A percentile compares a stretch with the other conserved stretches of the same genome.
phyloP scores from a whole-genome alignment of 768 basidiomycete genomes.

The Mycena venus region DNA sequence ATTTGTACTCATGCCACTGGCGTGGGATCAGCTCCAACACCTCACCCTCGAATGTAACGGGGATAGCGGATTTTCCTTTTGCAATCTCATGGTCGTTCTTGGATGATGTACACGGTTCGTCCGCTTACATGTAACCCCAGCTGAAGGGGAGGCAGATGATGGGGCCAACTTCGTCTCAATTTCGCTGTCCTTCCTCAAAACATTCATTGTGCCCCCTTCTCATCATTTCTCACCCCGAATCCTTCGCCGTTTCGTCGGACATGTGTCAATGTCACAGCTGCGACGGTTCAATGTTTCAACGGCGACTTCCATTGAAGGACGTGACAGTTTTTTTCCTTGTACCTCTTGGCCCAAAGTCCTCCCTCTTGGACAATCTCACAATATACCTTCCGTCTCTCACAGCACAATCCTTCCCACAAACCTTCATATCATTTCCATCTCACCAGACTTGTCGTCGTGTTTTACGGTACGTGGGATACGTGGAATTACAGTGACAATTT shows the following conservation, averaged over 20 bases:
- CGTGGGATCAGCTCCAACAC: background rate
- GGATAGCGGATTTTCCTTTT: background rate
- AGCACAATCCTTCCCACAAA: background rate
- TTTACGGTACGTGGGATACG: too few relatives aligned
- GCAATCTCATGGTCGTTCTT: background rate
- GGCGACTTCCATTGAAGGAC: background rate
- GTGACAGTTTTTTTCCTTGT: background rate
- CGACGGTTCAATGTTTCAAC: background rate
- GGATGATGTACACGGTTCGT: background rate
- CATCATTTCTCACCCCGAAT: background rate
- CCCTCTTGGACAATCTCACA: background rate
- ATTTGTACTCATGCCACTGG: background rate
- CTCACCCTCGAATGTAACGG: background rate
- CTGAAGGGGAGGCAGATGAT: background rate
- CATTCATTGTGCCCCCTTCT: background rate
- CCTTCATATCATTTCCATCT: background rate
- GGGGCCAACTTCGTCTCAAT: background rate
- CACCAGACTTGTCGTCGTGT: background rate
- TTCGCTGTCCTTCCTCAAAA: background rate
- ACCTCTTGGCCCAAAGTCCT: background rate
- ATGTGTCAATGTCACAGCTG: background rate
- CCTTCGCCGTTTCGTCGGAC: background rate
- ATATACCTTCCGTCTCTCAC: background rate
- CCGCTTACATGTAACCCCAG: background rate
- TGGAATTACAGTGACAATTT: too few relatives aligned